Evolutionary conservation across 208 protist species (phyloP).

Genomic region (Crithidia acanthocephali): DNA sequence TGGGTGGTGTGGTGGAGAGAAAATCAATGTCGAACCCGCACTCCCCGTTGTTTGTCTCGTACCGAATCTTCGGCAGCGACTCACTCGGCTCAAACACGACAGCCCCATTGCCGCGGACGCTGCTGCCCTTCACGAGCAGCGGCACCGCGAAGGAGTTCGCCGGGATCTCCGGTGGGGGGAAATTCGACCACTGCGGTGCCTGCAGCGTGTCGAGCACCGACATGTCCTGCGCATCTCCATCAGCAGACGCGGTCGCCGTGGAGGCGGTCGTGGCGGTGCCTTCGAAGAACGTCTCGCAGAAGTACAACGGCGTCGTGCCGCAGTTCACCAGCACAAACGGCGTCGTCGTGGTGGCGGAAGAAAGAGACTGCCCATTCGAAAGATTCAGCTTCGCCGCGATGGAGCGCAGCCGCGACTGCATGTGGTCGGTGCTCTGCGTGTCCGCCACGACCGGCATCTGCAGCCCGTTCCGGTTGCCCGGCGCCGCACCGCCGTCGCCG

Average conservation of each 20-base stretch:
- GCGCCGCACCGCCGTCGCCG: not conserved
- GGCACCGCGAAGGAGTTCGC: slow-evolving; percentile 43
- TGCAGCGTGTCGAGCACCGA: not conserved
- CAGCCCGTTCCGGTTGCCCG: not conserved
- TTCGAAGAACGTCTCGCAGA: slow-evolving; percentile 30
- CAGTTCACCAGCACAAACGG: slow-evolving; percentile 52
- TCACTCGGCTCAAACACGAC: not conserved
- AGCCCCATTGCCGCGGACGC: not conserved
- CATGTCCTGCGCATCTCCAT: slow-evolving; percentile 1
- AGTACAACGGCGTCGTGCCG: slow-evolving; percentile 47
- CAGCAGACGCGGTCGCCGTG: not conserved
- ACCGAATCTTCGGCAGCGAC: slow-evolving; percentile 25
- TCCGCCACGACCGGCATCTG: slow-evolving; percentile 31
- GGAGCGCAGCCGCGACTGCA: slow-evolving; percentile 29
- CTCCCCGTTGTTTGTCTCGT: slow-evolving; percentile 44
- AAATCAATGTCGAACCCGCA: slow-evolving; percentile 41
- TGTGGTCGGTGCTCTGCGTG: slow-evolving; percentile 30
- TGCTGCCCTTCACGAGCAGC: slow-evolving; percentile 10
- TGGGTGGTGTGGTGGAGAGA: not conserved
- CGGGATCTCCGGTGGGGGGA: slow-evolving; percentile 57
- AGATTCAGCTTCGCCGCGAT: slow-evolving; percentile 28
- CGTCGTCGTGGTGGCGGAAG: slow-evolving; percentile 4
- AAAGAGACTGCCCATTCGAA: not conserved
- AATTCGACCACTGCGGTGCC: slow-evolving; percentile 39
- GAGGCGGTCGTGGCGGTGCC: not conserved